phyloP scores from a whole-genome alignment of 164 flowering plant species.

The Macadamia tetraphylla region DNA sequence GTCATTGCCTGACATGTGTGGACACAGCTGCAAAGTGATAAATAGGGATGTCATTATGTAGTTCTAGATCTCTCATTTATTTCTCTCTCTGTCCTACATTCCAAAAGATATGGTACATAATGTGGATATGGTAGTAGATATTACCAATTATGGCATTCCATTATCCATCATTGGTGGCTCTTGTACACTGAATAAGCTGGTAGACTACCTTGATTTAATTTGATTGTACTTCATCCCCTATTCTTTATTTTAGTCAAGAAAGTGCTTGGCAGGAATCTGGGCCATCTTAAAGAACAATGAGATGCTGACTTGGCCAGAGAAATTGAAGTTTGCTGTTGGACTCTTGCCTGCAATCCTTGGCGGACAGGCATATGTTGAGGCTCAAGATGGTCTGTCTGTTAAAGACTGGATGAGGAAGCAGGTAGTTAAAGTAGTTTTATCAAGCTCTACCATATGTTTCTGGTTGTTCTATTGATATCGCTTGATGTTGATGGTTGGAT shows the following conservation, averaged over 20 bases:
- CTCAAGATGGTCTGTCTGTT: conserved; percentile 89
- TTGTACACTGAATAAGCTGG: not conserved
- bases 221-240: not conserved
- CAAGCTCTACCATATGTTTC: not conserved
- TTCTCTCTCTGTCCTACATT: not conserved
- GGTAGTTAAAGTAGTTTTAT: conserved; percentile 26
- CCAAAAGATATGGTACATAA: not conserved
- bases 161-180: not conserved
- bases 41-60: no score
- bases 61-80: no score
- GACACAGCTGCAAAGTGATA: no score
- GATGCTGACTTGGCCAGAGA: conserved; percentile 97
- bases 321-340: conserved; percentile 89
- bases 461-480: not conserved
- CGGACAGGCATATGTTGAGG: conserved; percentile 96
- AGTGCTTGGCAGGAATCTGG: conserved; percentile 67
- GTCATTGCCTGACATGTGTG: no score
- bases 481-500: not conserved
- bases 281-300: conserved; percentile 94
- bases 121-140: not conserved
- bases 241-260: conserved; percentile 4
- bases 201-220: not conserved
- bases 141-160: not conserved
- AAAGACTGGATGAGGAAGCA: conserved; percentile 96
- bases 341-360: conserved; percentile 94